phyloP scores from a whole-genome alignment of 352 stramenopile genomes.

The Pythium periplocum region DNA sequence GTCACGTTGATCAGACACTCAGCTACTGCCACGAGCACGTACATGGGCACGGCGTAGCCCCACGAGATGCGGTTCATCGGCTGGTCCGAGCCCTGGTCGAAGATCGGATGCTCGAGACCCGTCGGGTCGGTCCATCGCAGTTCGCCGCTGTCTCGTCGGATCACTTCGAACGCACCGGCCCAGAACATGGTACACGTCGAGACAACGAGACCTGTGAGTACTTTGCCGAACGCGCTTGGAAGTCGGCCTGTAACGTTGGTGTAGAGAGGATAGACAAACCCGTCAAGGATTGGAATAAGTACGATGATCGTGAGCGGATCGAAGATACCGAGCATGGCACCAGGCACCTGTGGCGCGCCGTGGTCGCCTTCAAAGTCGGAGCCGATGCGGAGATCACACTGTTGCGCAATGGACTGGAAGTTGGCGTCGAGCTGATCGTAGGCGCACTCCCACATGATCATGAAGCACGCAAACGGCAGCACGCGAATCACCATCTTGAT shows the following conservation, averaged over 20 bases:
- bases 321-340: constrained; percentile 80
- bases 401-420: constrained; percentile 84
- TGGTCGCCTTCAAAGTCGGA: constrained; percentile 23
- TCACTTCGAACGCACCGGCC: constrained; percentile 77
- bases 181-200: constrained; percentile 83
- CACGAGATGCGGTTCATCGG: constrained; percentile 84
- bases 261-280: constrained; percentile 73
- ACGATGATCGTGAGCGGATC: constrained; percentile 82
- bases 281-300: constrained; percentile 68
- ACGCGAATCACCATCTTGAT: constrained; percentile 85
- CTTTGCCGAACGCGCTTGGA: constrained; percentile 76
- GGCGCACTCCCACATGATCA: constrained; percentile 86
- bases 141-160: constrained; percentile 44
- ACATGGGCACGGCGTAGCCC: constrained; percentile 78
- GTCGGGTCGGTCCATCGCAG: constrained; percentile 19
- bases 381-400: constrained; percentile 67
- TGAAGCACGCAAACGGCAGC: constrained; percentile 83
- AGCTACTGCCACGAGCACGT: constrained; percentile 73
- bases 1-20: constrained; percentile 88
- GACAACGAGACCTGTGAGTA: constrained; percentile 66
- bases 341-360: constrained; percentile 51
- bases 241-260: constrained; percentile 37
- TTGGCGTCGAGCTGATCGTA: constrained; percentile 86
- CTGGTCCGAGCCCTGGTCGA: constrained; percentile 48
- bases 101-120: constrained; percentile 24